Percentiles rank a stretch among this genome's conserved stretches.
phyloP scores from a whole-genome alignment of 2,329 filamentous ascomycete species.

The Aspergillaceae sp. region DNA sequence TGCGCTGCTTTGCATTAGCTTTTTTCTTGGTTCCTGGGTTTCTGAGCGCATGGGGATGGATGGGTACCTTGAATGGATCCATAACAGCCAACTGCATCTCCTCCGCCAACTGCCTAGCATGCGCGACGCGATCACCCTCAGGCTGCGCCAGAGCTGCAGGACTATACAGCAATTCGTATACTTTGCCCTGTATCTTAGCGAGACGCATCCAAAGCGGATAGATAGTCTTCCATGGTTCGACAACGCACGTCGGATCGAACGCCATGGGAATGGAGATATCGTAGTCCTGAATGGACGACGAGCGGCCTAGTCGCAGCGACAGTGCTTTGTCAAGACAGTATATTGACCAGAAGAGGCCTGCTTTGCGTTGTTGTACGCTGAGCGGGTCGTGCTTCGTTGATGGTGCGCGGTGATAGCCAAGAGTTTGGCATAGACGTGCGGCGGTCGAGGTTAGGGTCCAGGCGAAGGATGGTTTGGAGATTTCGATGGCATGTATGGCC shows the following conservation, averaged over 20 bases:
- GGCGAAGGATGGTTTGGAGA: conserved; percentile 54
- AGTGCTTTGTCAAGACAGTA: conserved; percentile 54
- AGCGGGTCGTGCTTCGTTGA: conserved; percentile 19
- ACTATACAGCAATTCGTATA: conserved; percentile 52
- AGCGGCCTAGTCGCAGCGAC: conserved; percentile 51
- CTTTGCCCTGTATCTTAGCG: conserved; percentile 49
- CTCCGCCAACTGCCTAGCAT: conserved; percentile 20
- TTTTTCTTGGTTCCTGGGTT: background rate
- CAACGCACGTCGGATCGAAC: conserved; percentile 6
- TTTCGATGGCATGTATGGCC: conserved; percentile 55
- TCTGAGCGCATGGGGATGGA: too few relatives aligned
- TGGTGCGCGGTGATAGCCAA: conserved; percentile 47
- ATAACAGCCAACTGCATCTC: conserved; percentile 22
- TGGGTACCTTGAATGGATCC: conserved; percentile 21
- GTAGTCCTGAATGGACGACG: conserved; percentile 51
- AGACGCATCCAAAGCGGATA: conserved; percentile 49
- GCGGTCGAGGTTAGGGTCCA: conserved; percentile 55
- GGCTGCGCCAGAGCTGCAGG: conserved; percentile 20
- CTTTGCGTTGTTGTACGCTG: conserved; percentile 22
- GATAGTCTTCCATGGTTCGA: conserved; percentile 37
- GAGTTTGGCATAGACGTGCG: conserved; percentile 52
- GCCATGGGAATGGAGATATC: conserved; percentile 45
- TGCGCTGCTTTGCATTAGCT: conserved; percentile 4
- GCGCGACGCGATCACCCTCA: conserved; percentile 17
- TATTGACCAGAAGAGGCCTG: conserved; percentile 49